phyloP scores from a whole-genome alignment of 768 basidiomycete genomes.

The Tulasnella sp. region DNA sequence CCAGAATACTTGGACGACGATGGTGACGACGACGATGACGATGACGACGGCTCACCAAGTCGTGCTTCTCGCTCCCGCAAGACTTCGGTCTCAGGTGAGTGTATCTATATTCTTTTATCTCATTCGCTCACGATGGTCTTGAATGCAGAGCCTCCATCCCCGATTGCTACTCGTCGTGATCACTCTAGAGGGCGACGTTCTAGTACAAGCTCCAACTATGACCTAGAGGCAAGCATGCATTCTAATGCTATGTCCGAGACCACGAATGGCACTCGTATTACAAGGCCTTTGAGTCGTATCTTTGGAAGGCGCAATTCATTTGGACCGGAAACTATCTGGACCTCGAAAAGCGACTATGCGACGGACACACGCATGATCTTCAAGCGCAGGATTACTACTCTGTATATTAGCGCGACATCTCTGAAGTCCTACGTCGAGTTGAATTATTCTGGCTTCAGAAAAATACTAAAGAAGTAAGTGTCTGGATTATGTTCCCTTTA shows the following conservation, averaged over 20 bases:
- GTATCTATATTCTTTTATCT: neutral
- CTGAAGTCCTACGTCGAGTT: slow-evolving; percentile 80
- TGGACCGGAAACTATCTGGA: slow-evolving; percentile 52
- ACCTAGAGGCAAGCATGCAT: slow-evolving; percentile 6
- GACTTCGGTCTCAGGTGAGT: no score
- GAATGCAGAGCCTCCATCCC: neutral
- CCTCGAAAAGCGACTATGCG: slow-evolving; percentile 62
- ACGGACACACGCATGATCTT: slow-evolving; percentile 71
- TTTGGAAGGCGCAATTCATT: slow-evolving; percentile 12
- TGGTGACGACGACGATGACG: slow-evolving; percentile 38
- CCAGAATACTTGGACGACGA: slow-evolving; percentile 37
- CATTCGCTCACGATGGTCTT: neutral
- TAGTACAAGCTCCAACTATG: slow-evolving; percentile 1
- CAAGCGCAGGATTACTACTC: slow-evolving; percentile 75
- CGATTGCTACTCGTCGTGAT: neutral
- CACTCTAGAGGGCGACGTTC: neutral
- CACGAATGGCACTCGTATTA: slow-evolving; percentile 36
- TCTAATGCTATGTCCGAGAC: slow-evolving; percentile 9
- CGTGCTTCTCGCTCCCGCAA: no score
- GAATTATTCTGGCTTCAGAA: slow-evolving; percentile 86
- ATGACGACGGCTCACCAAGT: slow-evolving; percentile 43
- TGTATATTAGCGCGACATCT: slow-evolving; percentile 64
- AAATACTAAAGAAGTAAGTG: slow-evolving; percentile 84
- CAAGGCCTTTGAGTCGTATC: no score
- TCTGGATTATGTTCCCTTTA: neutral